Base-by-base conservation (phyloP, 345 rosid species). In the Eutrema yunnanense region DNA sequence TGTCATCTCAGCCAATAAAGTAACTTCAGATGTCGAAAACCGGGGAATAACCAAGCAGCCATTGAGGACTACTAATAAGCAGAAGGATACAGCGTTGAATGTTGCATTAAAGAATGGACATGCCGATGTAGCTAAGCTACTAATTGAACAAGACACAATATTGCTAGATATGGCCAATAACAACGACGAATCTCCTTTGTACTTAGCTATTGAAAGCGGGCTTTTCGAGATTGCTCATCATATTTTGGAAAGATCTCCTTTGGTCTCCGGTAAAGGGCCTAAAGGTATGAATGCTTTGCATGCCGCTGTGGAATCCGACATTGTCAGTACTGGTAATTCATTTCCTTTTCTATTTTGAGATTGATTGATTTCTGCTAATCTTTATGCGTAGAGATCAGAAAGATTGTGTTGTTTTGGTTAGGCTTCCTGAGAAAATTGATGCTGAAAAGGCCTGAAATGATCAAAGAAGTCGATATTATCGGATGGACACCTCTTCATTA, bases 121-220 rank as follows among this genome's bases (percentile, higher is more conserved):
- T 6, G 6, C 54, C 0, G 36, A 67, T 36, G 48, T 72, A 2
- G 78, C 76, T 36, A 63, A 71, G 73, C 30, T 67, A 67, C 49
- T 80, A 6, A 9, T 61, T 33, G 71, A 63, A 49, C 48, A 43
- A 62, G 80, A 80, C 30, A 38, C 27, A 22, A 9, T 41, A 29
- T 58, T 79, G 48, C 4, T 66, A 22, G 37, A 32, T 8, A 58
- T 71, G 54, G 26, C 29, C 9, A 62, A 62, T 47, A 56, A 8
- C 44, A 29, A 48, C 34, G 30, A 52, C 8, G 67, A 47, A 3
- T 71, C 74, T 56, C 82, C 82, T 7, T 27, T 80, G 22, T 75
- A 51, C 59, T 29, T 80, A 8, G 80, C 82, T 57, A 48, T 76
- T 44, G 80, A 75, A 71, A 69, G 77, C 61, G 73, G 57, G 10